Base-by-base conservation (phyloP, 1,284 basidiomycete genomes). In the Malassezia caprae region DNA sequence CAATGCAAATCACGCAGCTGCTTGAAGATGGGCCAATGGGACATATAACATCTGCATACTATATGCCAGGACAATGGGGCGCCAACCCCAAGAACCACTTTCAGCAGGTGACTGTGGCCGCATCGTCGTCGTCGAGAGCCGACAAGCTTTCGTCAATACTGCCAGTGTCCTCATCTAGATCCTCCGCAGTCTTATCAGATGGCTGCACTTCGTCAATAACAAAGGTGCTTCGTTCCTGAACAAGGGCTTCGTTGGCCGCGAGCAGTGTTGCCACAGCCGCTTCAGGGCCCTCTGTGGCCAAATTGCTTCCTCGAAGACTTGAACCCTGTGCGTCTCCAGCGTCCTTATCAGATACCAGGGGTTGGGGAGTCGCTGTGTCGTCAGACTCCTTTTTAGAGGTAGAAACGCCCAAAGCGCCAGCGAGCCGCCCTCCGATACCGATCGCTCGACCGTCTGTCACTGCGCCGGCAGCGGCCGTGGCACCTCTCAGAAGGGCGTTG, bases 151-250 rank as follows among this genome's bases (percentile, higher is more conserved):
- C 37, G 8, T 39, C 37, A 19, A 39, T 39, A 15, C 37, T 52
- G 17, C 28, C 35, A 6, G 17, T 59, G 0, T 59, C 61, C 12
- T 65, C 62, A 11, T 64, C 64, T 1, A 56, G 56, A 21, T 67
- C 56, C 1, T 40, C 54, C 11, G 31, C 54, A 4, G 53, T 61
- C 4, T 61, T 60, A 13, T 59, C 62, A 19, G 39, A 19, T 0
- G 44, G 27, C 13, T 58, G 59, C 1, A 66, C 63, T 39, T 67
- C 67, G 31, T 69, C 67, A n/a, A 69, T 69, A 8, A 69, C 58
- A 57, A 69, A 69, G 2, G 63, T 62, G 13, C 57, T 56, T 17
- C 67, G 59, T 27, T 69, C 65, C 32, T 67, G 63, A 32, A 61
- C 42, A 10, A 69, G 49, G 8, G 67, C 60, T 34, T 64, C 65